Evolutionary conservation across 2,329 filamentous ascomycete species (phyloP).

Genomic region (Chrysoporthe cubensis): DNA sequence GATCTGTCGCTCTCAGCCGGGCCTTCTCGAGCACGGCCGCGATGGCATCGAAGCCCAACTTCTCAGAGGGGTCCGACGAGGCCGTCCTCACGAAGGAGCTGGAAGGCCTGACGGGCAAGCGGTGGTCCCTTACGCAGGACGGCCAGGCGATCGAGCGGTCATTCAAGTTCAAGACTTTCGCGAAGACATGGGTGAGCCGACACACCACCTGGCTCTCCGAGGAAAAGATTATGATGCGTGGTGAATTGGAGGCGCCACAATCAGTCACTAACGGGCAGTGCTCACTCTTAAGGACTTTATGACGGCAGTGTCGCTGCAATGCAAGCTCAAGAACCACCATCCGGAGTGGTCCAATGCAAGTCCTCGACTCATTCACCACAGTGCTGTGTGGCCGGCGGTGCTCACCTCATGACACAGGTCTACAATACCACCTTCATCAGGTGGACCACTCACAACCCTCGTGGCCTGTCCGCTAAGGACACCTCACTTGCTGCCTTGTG

Average conservation of each 20-base stretch:
- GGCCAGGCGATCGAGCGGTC: conserved; percentile 61
- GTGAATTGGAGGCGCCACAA: background rate
- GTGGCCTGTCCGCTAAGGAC: conserved; percentile 68
- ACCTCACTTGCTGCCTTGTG: conserved; percentile 64
- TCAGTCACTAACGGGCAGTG: background rate
- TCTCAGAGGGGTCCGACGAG: conserved; percentile 52
- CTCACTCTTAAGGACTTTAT: conserved; percentile 67
- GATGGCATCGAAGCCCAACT: conserved; percentile 32
- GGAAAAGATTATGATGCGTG: background rate
- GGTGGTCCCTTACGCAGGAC: conserved; percentile 55
- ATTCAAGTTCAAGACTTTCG: conserved; percentile 68
- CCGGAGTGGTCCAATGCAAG: conserved; percentile 77
- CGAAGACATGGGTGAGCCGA: conserved; percentile 64
- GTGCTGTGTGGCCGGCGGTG: background rate
- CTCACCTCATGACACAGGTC: conserved; percentile 47
- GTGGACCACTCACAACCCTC: conserved; percentile 73
- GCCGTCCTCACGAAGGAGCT: conserved; percentile 41
- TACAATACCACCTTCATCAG: conserved; percentile 73
- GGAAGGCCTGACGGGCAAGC: conserved; percentile 41
- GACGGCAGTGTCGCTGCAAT: conserved; percentile 71
- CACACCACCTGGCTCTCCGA: background rate
- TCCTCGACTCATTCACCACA: background rate
- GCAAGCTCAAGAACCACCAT: conserved; percentile 71
- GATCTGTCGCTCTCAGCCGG: background rate
- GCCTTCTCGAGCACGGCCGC: conserved; percentile 10